phyloP scores from a whole-genome alignment of 108 stramenopile species.

The Ochromonas danica region DNA sequence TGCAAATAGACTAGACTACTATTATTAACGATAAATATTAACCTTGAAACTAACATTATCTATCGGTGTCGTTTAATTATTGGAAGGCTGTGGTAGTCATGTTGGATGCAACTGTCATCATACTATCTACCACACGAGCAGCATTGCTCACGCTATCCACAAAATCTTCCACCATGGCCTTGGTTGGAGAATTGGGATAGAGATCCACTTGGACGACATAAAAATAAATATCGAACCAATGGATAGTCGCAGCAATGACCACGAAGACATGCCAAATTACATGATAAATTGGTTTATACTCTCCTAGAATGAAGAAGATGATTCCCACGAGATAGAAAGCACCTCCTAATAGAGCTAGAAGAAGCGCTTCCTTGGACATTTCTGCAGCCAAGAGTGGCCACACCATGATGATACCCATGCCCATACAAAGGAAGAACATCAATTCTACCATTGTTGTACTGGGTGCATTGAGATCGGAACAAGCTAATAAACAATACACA shows the following conservation, averaged over 20 bases:
- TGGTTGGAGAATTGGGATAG: background rate
- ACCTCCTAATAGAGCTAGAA: slow-evolving; percentile 46
- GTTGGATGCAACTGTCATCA: background rate
- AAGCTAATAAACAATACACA: background rate
- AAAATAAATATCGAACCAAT: slow-evolving; percentile 59
- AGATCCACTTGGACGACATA: slow-evolving; percentile 49
- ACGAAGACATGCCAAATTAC: slow-evolving; percentile 61
- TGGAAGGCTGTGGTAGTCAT: too few species aligned
- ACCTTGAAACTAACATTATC: too few species aligned
- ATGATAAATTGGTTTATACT: slow-evolving; percentile 55
- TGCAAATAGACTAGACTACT: too few species aligned
- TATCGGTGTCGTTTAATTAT: too few species aligned
- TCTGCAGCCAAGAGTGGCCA: slow-evolving; percentile 40
- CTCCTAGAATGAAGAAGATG: slow-evolving; percentile 54
- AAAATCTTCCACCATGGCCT: background rate
- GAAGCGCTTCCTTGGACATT: slow-evolving; percentile 20
- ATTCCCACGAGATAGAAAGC: slow-evolving; percentile 53
- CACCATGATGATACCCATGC: slow-evolving; percentile 45
- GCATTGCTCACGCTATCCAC: background rate
- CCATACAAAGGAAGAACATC: slow-evolving; percentile 52
- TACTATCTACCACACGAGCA: background rate
- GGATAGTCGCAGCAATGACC: slow-evolving; percentile 49
- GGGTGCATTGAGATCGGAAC: slow-evolving; percentile 8
- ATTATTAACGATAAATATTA: too few species aligned
- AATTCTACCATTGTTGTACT: slow-evolving; percentile 40